These are phyloP conservation scores for sweet orange (Citrus sinensis) DNA, from an alignment of 345 rosid genomes.

Conservation along the genomic window DVS_A1.0 CM039162.1:23444501-23445000, in stretches of 20 bases:
- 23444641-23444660: neutral
- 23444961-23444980: constrained; percentile 70
- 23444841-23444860: constrained; percentile 63
- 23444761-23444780: constrained; percentile 75
- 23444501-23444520: neutral
- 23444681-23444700: neutral
- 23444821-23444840: constrained; percentile 55
- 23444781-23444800: constrained; percentile 68
- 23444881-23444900: constrained; percentile 7
- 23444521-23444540: neutral
- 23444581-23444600: neutral
- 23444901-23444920: constrained; percentile 10
- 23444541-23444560: neutral
- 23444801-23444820: constrained; percentile 64
- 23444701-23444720: neutral
- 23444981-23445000: constrained; percentile 60
- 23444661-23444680: neutral
- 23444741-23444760: constrained; percentile 47
- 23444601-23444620: neutral
- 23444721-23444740: neutral
- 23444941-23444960: neutral
- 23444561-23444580: neutral
- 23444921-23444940: neutral
- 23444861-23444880: constrained; percentile 97
- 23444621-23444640: neutral